Evolutionary conservation across 805 yeast species (phyloP).

Genomic region (Scheffersomyces coipomensis): DNA sequence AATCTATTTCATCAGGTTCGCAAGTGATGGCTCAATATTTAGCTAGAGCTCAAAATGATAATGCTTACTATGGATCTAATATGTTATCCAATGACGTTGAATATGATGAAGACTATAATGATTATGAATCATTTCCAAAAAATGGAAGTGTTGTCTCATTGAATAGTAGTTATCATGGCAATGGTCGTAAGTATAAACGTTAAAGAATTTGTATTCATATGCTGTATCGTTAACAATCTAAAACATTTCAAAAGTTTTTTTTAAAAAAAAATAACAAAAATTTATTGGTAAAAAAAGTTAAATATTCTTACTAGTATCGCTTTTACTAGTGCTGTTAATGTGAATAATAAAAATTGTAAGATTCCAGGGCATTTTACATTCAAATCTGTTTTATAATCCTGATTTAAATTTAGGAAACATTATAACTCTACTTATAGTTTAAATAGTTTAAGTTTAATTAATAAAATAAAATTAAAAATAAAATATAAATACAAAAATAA

Average conservation of each 20-base stretch:
- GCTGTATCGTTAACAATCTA: too few species aligned
- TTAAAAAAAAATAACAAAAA: too few species aligned
- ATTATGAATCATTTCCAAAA: background rate
- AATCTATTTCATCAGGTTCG: slow-evolving; percentile 46
- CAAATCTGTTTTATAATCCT: too few species aligned
- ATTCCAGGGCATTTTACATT: too few species aligned
- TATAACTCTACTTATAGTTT: background rate
- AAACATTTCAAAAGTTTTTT: too few species aligned
- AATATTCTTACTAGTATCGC: too few species aligned
- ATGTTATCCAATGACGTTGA: slow-evolving; percentile 18
- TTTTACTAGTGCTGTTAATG: too few species aligned
- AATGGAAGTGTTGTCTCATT: background rate
- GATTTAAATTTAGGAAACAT: too few species aligned
- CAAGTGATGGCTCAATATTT: slow-evolving; percentile 78
- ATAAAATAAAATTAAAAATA: background rate
- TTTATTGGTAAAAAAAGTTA: too few species aligned
- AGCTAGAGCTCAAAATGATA: slow-evolving; percentile 69
- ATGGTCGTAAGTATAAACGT: too few species aligned
- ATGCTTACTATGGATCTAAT: slow-evolving; percentile 44
- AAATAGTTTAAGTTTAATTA: background rate
- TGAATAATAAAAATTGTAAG: too few species aligned
- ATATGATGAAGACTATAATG: slow-evolving; percentile 12
- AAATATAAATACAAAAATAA: background rate
- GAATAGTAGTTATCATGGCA: background rate
- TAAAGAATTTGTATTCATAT: too few species aligned